These are phyloP conservation scores for Clarireedia paspali DNA, from an alignment of 2,329 filamentous ascomycete species.

Conservation along the genomic window DNA sequence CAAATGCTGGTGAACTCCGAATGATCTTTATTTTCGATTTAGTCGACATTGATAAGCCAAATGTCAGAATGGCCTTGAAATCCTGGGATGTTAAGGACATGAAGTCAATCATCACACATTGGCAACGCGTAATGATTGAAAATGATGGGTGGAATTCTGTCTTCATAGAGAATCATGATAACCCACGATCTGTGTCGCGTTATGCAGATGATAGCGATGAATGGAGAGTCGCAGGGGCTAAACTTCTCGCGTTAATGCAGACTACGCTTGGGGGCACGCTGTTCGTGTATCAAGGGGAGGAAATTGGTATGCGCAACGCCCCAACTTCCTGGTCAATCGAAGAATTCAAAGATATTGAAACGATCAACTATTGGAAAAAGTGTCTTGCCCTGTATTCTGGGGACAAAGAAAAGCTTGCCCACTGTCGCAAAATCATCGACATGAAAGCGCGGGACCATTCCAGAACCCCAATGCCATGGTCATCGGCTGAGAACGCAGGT, in stretches of 20 bases:
- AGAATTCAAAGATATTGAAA: conserved; percentile 63
- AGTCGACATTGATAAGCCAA: conserved; percentile 17
- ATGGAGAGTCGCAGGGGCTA: conserved; percentile 36
- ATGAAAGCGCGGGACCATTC: conserved; percentile 58
- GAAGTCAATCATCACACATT: conserved; percentile 40
- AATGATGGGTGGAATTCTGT: conserved; percentile 50
- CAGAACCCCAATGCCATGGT: conserved; percentile 64
- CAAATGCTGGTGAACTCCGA: conserved; percentile 51
- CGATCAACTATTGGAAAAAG: conserved; percentile 40
- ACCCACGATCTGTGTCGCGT: conserved; percentile 42
- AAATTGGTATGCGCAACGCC: conserved; percentile 51
- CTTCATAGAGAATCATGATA: conserved; percentile 52
- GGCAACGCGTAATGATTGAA: conserved; percentile 43
- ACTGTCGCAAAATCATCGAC: conserved; percentile 3
- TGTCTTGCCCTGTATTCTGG: neutral
- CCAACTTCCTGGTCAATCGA: conserved; percentile 50
- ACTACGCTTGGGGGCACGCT: conserved; percentile 44
- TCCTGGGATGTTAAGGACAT: conserved; percentile 31
- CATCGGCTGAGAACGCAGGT: conserved; percentile 49
- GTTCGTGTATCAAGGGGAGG: conserved; percentile 54
- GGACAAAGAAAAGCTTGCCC: conserved; percentile 17
- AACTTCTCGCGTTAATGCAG: conserved; percentile 46
- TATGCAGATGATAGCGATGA: conserved; percentile 35
- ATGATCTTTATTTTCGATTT: conserved; percentile 69
- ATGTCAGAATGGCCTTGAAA: conserved; percentile 17